Evolutionary conservation across 2,329 filamentous ascomycete genomes (phyloP).

Genomic region (Aureobasidium sp.): DNA sequence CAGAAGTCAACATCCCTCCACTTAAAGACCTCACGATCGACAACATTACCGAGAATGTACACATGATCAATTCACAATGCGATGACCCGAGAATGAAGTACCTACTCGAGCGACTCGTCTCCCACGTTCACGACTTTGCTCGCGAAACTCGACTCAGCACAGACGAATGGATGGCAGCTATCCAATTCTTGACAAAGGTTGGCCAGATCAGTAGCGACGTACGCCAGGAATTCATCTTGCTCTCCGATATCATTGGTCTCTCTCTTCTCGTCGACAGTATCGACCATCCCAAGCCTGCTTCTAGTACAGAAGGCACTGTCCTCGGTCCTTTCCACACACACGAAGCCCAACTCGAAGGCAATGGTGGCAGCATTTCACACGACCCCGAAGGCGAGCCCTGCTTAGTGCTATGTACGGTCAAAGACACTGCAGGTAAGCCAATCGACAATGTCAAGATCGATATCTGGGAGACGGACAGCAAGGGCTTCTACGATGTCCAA

Average conservation of each 20-base stretch:
- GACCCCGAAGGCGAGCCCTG: slow-evolving; percentile 62
- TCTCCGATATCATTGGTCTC: slow-evolving; percentile 70
- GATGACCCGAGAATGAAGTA: slow-evolving; percentile 59
- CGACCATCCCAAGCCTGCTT: slow-evolving; percentile 68
- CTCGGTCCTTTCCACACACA: slow-evolving; percentile 79
- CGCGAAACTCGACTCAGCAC: slow-evolving; percentile 69
- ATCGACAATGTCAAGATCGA: slow-evolving; percentile 63
- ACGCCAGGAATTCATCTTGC: slow-evolving; percentile 62
- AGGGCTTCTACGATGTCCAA: slow-evolving; percentile 78
- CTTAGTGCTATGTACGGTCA: slow-evolving; percentile 63
- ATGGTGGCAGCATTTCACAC: slow-evolving; percentile 56
- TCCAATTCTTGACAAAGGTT: slow-evolving; percentile 62
- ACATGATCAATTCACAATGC: slow-evolving; percentile 65
- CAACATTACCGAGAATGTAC: slow-evolving; percentile 71
- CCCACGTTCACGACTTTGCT: slow-evolving; percentile 74
- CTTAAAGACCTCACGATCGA: slow-evolving; percentile 67
- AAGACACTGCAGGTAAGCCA: slow-evolving; percentile 54
- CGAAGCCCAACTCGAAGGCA: slow-evolving; percentile 51
- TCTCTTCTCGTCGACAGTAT: slow-evolving; percentile 75
- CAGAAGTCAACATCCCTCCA: slow-evolving; percentile 38
- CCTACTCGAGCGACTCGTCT: slow-evolving; percentile 63
- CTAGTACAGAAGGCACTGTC: slow-evolving; percentile 68
- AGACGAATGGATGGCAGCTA: slow-evolving; percentile 67
- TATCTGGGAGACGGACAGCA: slow-evolving; percentile 77
- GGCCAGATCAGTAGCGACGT: slow-evolving; percentile 68